A percentile compares a stretch with the other conserved stretches of the same genome.
These are phyloP conservation scores for Schwanniomyces polymorphus DNA, from an alignment of 805 yeast genomes.

Conservation along the genomic window DNA sequence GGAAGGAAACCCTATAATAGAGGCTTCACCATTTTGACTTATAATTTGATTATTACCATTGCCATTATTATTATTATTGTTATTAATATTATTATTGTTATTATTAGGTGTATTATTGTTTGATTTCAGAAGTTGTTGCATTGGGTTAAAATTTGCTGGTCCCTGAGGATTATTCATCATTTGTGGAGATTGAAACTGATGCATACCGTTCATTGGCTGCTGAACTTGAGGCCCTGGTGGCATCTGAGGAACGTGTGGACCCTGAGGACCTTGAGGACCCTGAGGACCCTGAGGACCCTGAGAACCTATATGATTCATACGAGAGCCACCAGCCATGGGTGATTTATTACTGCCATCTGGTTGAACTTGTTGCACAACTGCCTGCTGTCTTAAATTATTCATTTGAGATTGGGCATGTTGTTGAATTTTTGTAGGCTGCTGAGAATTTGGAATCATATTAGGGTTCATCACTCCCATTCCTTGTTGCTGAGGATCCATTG, in stretches of 20 bases:
- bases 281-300: background rate
- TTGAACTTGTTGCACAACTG: constrained; percentile 25
- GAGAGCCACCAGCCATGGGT: constrained; percentile 13
- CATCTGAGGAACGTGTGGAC: background rate
- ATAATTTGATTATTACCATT: background rate
- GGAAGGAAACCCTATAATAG: background rate
- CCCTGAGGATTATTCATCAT: constrained; percentile 9
- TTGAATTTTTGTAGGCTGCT: constrained; percentile 32
- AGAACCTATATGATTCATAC: constrained; percentile 9
- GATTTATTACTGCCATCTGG: constrained; percentile 18
- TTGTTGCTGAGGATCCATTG: constrained; percentile 16
- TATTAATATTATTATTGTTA: background rate
- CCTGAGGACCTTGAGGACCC: background rate
- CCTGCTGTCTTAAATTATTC: constrained; percentile 51
- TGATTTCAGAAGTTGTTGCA: constrained; percentile 12
- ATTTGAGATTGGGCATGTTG: constrained; percentile 51
- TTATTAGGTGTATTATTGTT: constrained; percentile 6
- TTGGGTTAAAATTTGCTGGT: constrained; percentile 4
- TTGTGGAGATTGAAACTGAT: constrained; percentile 9
- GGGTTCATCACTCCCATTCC: constrained; percentile 15
- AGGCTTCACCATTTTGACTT: background rate
- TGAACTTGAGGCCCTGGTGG: constrained; percentile 13
- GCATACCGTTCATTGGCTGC: constrained; percentile 10
- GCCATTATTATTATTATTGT: background rate
- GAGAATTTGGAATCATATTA: constrained; percentile 22